Base-by-base conservation (phyloP, 2,329 filamentous ascomycete species). In the Alternaria conjuncta region DNA sequence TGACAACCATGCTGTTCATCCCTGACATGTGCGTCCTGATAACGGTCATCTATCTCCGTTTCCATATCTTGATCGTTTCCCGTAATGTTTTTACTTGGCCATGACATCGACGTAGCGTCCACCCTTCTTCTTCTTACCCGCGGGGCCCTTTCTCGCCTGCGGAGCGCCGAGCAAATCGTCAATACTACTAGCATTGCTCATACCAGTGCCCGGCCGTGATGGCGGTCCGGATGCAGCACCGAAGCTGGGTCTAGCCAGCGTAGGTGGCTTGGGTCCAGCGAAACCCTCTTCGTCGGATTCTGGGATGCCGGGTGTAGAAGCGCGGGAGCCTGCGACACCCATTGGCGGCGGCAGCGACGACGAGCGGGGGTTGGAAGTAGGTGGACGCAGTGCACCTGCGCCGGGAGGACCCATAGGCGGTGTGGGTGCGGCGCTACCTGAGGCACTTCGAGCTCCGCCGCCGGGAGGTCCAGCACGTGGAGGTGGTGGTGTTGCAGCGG, bases 141-240 rank as follows among this genome's bases (percentile, higher is more conserved):
- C 62, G 3, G 60, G 60, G 11, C 86, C 86, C 63, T 92, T 94
- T 67, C 92, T 87, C 18, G 91, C 87, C 28, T 86, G 87, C 4
- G 91, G 88, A 5, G 91, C 89, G 6, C 92, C 92, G 21, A 99
- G 84, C 66, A 99, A 83, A 78, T 99, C 96, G 73, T 99, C 96
- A 75, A 99, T 96, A 72, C 92, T 96, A 80, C 90, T 96, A n/a
- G 93, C 93, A 75, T 93, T 93, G 80, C 93, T 96, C 86, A 97
- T 89, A 66, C 92, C 91, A 4, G 93, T 97, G 6, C 88, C 81
- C 5, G 94, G 94, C 21, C 79, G 65, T 5, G 69, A 73, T 5
- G 79, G 78, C 18, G 79, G 79, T 1, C 77, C 78, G 9, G 64
- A 71, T 0, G 68, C 70, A 9, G 70, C 67, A n/a, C 68, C 63